Evolutionary conservation across 1,284 basidiomycete genomes (phyloP), one percentile per base, ranked within the genome.

Genomic region (Bondarzewia mesenterica): DNA sequence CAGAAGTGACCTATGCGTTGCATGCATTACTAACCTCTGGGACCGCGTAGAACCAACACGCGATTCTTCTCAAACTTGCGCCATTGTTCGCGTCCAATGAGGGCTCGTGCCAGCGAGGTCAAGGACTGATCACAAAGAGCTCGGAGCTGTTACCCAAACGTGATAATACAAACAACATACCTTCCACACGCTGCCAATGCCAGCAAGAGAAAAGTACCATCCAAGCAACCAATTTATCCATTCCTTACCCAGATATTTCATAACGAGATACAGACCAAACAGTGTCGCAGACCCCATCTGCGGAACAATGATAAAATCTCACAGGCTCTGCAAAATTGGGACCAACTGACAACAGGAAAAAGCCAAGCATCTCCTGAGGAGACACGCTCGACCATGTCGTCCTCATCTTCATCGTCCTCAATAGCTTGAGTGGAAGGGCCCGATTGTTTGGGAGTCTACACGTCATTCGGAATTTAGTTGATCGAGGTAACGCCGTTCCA

Each of bases 161-260:
- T n/a, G n/a, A n/a, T n/a, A n/a, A n/a, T n/a, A n/a, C n/a, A n/a
- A n/a, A n/a, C n/a, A n/a, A 66, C 73, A 53, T 55, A 83, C 87
- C 71, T 79, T 80, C 76, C 82, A 83, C n/a, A 87, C 75, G 54
- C 78, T 80, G 8, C 73, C 78, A 10, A 82, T 67, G 1, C 84
- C 84, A 5, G 73, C 71, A 14, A 84, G 21, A 15, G 80, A 73
- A 55, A 91, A 91, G 60, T 93, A 93, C 71, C 82, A 81, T n/a
- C 76, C 78, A 18, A 91, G 67, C 1, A 89, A 52, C 71, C 73
- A 79, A 61, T 91, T 91, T 54, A 96, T 82, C 85, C 89, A 91
- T 57, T 82, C 79, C 57, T 77, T 81, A 37, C 89, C 89, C 39
- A 90, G 66, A 61, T 85, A 93, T 60, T 82, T 84, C 55, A 93